Base-by-base conservation (phyloP, 106 monocot species). In the Acorus gramineus region DNA sequence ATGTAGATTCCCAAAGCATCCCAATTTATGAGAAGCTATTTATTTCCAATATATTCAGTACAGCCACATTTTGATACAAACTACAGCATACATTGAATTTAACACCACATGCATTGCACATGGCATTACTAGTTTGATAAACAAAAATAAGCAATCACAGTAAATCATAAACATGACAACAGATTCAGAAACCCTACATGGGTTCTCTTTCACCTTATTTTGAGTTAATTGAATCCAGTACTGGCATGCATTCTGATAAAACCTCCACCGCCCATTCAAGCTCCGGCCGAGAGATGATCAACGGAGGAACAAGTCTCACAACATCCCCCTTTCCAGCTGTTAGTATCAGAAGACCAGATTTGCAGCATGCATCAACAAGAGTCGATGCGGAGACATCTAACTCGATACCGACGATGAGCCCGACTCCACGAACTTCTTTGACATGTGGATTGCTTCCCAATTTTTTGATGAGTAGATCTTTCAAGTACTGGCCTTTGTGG, bases 241-340 rank as follows among this genome's bases (percentile, higher is more conserved):
- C 81, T 48, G 72, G 84, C 76, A 96, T 64, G 57, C 90, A 87
- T 28, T 73, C 42, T 44, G 61, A 50, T 6, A 90, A 10, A 64
- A 87, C 61, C 5, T 90, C 82, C 56, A 75, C 82, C 4, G 86
- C 82, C n/a, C 66, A 64, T 47, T 85, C 84, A 5, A 96, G 52
- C 67, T 96, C 95, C 63, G 76, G 66, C 73, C 78, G 77, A 0
- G 94, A 84, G 58, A 95, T 87, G 28, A 89, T 80, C 63, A 95
- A 71, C 8, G 90, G 90, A 48, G 94, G 95, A 4, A 90, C 95
- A 2, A 96, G 61, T 59, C 95, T 70, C 11, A 96, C 80, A 8
- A 96, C 76, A 62, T 90, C 81, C 47, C 87, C 95, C 14, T 90
- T 87, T 4, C 95, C 95, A 12, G 90, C 90, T 0, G 85, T 87